A percentile compares a stretch with the other conserved stretches of the same genome.
Evolutionary conservation across 1,139 yeast genomes (phyloP).

Genomic region (Zygosaccharomyces sapae): DNA sequence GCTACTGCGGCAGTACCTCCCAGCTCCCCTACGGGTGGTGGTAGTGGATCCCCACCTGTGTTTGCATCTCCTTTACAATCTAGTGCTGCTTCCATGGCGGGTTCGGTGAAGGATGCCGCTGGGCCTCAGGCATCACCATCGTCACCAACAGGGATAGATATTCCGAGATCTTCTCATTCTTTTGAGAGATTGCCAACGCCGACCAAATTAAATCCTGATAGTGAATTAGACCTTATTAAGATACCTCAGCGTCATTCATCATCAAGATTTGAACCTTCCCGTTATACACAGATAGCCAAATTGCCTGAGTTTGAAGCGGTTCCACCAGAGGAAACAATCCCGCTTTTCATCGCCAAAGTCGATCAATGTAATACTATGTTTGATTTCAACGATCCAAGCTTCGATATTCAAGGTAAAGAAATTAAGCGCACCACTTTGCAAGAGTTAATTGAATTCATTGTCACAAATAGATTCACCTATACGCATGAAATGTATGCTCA

Average conservation of each 20-base stretch:
- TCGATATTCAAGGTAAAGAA: constrained; percentile 89
- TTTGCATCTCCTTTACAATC: constrained; percentile 15
- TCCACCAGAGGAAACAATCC: constrained; percentile 76
- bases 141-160: constrained; percentile 36
- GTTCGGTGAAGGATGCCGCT: constrained; percentile 9
- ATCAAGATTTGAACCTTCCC: constrained; percentile 81
- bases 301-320: constrained; percentile 90
- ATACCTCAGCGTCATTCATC: constrained; percentile 93
- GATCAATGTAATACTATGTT: constrained; percentile 94
- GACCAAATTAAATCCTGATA: constrained; percentile 41
- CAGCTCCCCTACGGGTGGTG: constrained; percentile 17
- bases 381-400: constrained; percentile 90
- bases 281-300: constrained; percentile 70
- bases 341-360: constrained; percentile 77
- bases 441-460: constrained; percentile 83
- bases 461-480: constrained; percentile 74
- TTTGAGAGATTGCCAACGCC: constrained; percentile 45
- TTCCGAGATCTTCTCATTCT: constrained; percentile 45
- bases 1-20: constrained; percentile 28
- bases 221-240: constrained; percentile 54
- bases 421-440: constrained; percentile 80
- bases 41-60: constrained; percentile 15
- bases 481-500: constrained; percentile 88
- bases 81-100: constrained; percentile 8
- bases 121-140: constrained; percentile 15